Evolutionary conservation across 2,329 filamentous ascomycete species (phyloP).

Genomic region (Arthrobotrys pseudoclavata): DNA sequence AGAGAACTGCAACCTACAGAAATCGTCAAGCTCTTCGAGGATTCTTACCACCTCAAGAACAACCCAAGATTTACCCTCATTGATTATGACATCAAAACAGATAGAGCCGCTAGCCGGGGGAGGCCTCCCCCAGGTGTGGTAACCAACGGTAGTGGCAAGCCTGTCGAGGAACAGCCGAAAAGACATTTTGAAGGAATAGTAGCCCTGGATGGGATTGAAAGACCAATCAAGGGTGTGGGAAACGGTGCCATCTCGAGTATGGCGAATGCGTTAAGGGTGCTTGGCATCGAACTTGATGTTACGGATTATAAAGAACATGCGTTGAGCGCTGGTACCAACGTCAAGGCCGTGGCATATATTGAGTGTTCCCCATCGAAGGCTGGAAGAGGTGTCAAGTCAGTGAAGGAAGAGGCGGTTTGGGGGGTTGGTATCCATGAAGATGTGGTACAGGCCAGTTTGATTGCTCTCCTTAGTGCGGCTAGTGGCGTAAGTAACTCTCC

Average conservation of each 20-base stretch:
- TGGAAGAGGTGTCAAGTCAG: conserved; percentile 70
- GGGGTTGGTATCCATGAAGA: conserved; percentile 93
- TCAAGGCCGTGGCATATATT: conserved; percentile 96
- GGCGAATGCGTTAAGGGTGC: conserved; percentile 80
- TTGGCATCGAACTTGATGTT: conserved; percentile 90
- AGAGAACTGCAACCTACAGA: conserved; percentile 87
- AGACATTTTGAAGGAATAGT: conserved; percentile 80
- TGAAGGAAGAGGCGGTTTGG: conserved; percentile 81
- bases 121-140: conserved; percentile 75
- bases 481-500: conserved; percentile 77
- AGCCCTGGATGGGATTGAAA: conserved; percentile 83
- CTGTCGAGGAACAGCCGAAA: conserved; percentile 75
- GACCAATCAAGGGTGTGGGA: conserved; percentile 82
- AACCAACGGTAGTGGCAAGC: conserved; percentile 51
- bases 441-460: conserved; percentile 88
- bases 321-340: conserved; percentile 82
- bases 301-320: conserved; percentile 97
- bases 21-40: conserved; percentile 88
- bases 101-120: conserved; percentile 76
- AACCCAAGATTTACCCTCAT: conserved; percentile 79
- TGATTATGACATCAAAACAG: conserved; percentile 90
- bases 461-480: conserved; percentile 86
- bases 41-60: conserved; percentile 89
- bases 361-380: conserved; percentile 72
- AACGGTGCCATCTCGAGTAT: conserved; percentile 92